Percentiles rank a stretch among this genome's conserved stretches.
Conservation (phyloP, 495 filamentous ascomycete genomes). For the Penicillium manginii region DNA sequence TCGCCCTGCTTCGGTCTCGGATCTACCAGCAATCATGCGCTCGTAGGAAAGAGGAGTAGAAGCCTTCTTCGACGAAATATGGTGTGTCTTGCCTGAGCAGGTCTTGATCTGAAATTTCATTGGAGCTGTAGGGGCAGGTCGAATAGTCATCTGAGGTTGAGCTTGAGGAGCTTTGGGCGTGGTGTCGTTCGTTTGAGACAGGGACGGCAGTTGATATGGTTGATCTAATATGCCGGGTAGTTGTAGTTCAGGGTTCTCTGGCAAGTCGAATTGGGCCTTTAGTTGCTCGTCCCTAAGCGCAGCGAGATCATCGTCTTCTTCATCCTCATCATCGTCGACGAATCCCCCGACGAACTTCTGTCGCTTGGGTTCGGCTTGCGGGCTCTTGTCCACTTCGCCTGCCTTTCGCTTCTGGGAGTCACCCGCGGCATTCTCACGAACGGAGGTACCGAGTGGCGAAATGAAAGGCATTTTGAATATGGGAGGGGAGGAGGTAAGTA, state of each 20-base stretch:
- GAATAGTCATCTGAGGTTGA: constrained; percentile 11
- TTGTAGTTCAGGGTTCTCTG: constrained; percentile 32
- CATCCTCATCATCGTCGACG: constrained; percentile 47
- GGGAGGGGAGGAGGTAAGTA: constrained; percentile 43
- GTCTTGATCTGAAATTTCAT: constrained; percentile 57
- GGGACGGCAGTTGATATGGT: constrained; percentile 8
- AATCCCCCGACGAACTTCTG: constrained; percentile 53
- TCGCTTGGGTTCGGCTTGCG: constrained; percentile 44
- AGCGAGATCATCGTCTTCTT: constrained; percentile 42
- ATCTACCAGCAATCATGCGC: constrained; percentile 69
- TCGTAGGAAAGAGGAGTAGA: constrained; percentile 61
- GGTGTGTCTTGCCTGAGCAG: constrained; percentile 65
- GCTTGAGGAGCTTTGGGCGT: constrained; percentile 10
- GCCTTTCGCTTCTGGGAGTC: constrained; percentile 53
- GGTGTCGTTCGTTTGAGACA: constrained; percentile 4
- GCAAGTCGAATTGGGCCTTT: constrained; percentile 42
- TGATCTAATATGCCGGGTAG: constrained; percentile 13
- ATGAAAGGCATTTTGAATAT: constrained; percentile 59
- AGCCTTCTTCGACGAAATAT: constrained; percentile 56
- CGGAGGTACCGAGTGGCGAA: constrained; percentile 54
- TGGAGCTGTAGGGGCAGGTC: constrained; percentile 19
- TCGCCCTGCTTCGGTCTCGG: constrained; percentile 65
- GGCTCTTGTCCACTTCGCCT: constrained; percentile 34
- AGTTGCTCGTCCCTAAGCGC: constrained; percentile 38
- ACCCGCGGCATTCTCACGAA: constrained; percentile 16